Evolutionary conservation across 2,329 filamentous ascomycete species (phyloP), one percentile per base, ranked within the genome.

Genomic region (Teratosphaeria nubilosa): DNA sequence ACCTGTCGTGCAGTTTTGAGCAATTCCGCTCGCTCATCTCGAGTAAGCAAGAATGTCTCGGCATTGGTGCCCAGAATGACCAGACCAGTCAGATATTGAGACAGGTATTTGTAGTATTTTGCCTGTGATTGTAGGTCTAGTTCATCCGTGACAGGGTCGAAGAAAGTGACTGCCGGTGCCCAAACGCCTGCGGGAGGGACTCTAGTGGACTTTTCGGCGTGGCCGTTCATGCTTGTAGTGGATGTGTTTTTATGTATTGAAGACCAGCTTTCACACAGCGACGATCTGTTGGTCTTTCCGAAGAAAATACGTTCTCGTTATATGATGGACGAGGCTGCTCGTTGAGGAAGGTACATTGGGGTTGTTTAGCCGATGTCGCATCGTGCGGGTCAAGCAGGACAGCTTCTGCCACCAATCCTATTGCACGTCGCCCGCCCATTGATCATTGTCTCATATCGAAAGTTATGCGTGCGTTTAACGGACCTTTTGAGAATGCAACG

Each of bases 141-240:
- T 22, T 69, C 65, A 58, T 75, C 74, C 34, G 63, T 70, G 13
- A 63, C 56, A n/a, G 69, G 69, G 59, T 76, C 70, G 67, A 76
- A 78, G 65, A 78, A 75, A 16, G 76, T 78, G 20, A 78, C 70
- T 7, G 76, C 74, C 25, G 76, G 76, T 5, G 66, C 68, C 68
- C 69, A 72, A 55, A 71, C 64, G 27, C 69, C 69, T 2, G 69
- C 57, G 37, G 63, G 59, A 4, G 89, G 88, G 7, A 87, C 90
- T 34, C 54, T 57, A 27, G 32, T 54, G 37, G 48, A 58, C 41
- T 55, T 41, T 48, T 31, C 56, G 55, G 54, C 53, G 45, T 51
- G 50, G n/a, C 60, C 61, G 58, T 65, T 65, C 60, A 64, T 65
- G 27, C 32, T 56, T 13, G 41, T 48, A 3, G n/a, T 16, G 34